A percentile compares a stretch with the other conserved stretches of the same genome.
Evolutionary conservation across 1,284 basidiomycete genomes (phyloP).

Genomic region (Mrakiaceae sp.): DNA sequence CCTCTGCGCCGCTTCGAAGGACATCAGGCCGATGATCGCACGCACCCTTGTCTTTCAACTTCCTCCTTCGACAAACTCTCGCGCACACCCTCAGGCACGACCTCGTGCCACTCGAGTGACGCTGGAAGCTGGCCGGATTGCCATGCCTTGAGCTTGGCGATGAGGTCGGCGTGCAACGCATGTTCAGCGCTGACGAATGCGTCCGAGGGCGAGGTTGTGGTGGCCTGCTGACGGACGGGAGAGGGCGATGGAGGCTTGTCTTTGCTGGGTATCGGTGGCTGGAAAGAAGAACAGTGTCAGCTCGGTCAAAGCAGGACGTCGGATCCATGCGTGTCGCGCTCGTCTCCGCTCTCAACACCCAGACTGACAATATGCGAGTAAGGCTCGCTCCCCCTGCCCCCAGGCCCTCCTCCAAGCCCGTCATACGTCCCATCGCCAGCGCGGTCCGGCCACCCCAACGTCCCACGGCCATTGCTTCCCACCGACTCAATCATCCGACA

Average conservation of each 20-base stretch:
- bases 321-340: no score
- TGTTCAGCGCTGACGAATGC: neutral
- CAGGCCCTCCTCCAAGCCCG: neutral
- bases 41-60: constrained; percentile 7
- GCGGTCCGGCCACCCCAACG: neutral
- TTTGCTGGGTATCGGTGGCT: neutral
- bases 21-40: no score
- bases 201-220: neutral
- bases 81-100: constrained; percentile 1
- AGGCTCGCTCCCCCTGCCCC: neutral
- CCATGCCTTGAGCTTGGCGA: constrained; percentile 7
- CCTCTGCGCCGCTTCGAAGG: no score
- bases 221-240: neutral
- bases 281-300: neutral
- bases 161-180: neutral
- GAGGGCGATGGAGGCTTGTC: neutral
- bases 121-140: constrained; percentile 6
- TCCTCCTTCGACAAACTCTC: neutral
- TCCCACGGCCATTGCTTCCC: neutral
- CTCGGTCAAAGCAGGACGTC: neutral
- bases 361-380: constrained; percentile 1
- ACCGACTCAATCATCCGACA: neutral
- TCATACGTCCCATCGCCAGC: neutral
- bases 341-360: no score
- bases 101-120: constrained; percentile 14